Conservation (phyloP, 306 rosid genomes). For the Quercus gilva region DNA sequence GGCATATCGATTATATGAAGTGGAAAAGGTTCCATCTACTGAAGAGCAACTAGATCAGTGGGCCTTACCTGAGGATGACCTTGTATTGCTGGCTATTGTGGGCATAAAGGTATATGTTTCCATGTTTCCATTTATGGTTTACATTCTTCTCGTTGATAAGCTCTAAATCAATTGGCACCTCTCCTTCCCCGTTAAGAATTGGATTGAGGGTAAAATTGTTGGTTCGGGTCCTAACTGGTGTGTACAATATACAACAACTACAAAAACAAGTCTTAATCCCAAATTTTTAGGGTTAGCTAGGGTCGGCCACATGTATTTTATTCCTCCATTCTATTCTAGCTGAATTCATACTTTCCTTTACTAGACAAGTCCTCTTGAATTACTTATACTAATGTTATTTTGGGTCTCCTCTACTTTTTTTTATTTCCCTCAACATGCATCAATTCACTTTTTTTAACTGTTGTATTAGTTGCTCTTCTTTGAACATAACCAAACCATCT, state of each 20-base stretch:
- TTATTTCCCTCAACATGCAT: too few species aligned
- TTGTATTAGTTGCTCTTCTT: too few species aligned
- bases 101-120: constrained; percentile 69
- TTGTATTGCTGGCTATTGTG: constrained; percentile 77
- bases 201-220: background rate
- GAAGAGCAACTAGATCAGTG: constrained; percentile 68
- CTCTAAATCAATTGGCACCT: background rate
- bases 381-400: too few species aligned
- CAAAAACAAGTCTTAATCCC: too few species aligned
- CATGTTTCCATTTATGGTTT: background rate
- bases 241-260: background rate
- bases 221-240: background rate
- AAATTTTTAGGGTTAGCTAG: too few species aligned
- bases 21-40: constrained; percentile 51
- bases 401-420: too few species aligned
- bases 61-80: constrained; percentile 83
- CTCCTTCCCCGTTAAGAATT: background rate
- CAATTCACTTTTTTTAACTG: too few species aligned
- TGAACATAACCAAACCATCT: too few species aligned
- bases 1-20: constrained; percentile 60
- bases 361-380: too few species aligned
- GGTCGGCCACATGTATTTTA: too few species aligned
- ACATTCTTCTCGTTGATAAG: background rate
- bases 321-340: too few species aligned
- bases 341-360: too few species aligned